Base-by-base conservation (phyloP, 352 stramenopile species). In the Pythium dissotocum region DNA sequence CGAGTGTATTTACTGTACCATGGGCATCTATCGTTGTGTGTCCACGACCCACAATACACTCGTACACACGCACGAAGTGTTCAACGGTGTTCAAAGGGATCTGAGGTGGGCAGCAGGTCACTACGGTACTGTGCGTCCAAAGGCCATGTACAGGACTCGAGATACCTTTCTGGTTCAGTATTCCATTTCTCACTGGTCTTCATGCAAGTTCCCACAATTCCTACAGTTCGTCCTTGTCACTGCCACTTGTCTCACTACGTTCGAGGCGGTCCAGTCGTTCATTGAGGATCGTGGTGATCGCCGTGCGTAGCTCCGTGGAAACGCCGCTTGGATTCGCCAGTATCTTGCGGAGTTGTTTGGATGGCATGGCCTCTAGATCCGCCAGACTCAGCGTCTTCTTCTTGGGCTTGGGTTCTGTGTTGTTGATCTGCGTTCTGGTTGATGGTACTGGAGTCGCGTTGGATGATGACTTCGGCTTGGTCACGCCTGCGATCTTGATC, bases 281-380 rank as follows among this genome's bases (percentile, higher is more conserved):
- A 63, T 90, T 78, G 16, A 90, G 49, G 28, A 90, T 83, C 18
- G 54, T 53, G 6, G 71, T 77, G 46, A 89, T 80, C 18, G 79
- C 77, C 3, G 65, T 61, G 3, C 77, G 75, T 0, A 90, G 72
- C 18, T 79, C 57, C 1, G 49, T 55, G 6, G 76, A 85, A 56
- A 79, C 75, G 12, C 79, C 70, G 0, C 40, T 49, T 1, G 61
- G 67, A 0, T 30, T 56, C 10, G 42, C 14, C 18, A 91, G 65
- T 6, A 91, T 32, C 55, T 77, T 75, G 2, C 80, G 78, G 14
- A 91, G 76, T 44, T 87, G 76, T 40, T 78, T 80, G 21, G 83
- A 83, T 26, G 80, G 51, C 80, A 84, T 88, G 0, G 38, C 58
- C 1, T 83, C 58, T 0, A 89, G 73, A 10, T 87, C 73, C 0